Conservation (phyloP, 2,329 filamentous ascomycete species). For the Aspergillus sp. region DNA sequence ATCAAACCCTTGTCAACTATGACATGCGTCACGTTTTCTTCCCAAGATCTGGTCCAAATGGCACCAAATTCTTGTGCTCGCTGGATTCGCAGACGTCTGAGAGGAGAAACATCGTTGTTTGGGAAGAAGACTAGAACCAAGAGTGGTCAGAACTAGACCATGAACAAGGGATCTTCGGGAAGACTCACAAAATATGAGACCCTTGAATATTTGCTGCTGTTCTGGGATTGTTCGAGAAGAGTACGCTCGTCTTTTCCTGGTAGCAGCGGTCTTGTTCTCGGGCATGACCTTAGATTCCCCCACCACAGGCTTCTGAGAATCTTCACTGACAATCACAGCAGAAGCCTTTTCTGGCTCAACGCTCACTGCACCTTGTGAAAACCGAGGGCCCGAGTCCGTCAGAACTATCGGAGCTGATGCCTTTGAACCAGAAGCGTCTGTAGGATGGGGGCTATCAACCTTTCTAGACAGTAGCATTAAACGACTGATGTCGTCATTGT, state of each 20-base stretch:
- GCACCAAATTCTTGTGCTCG: constrained; percentile 74
- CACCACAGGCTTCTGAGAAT: constrained; percentile 1
- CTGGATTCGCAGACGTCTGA: constrained; percentile 65
- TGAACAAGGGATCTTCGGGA: neutral
- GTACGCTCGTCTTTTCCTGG: constrained; percentile 28
- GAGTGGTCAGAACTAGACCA: constrained; percentile 4
- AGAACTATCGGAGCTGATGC: too few species aligned
- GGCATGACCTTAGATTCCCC: constrained; percentile 8
- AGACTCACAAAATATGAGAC: constrained; percentile 53
- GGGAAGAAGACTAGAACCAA: constrained; percentile 63
- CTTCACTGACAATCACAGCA: neutral
- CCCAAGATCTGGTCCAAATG: constrained; percentile 59
- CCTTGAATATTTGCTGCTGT: constrained; percentile 55
- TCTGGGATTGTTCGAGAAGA: constrained; percentile 47
- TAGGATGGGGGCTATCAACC: too few species aligned
- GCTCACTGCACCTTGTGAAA: too few species aligned
- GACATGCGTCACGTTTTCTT: constrained; percentile 64
- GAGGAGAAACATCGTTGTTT: constrained; percentile 66
- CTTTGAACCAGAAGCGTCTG: too few species aligned
- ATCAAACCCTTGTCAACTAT: constrained; percentile 67
- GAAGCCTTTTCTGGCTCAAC: too few species aligned
- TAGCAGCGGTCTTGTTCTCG: constrained; percentile 6
- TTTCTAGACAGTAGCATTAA: constrained; percentile 9
- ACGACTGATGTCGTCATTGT: constrained; percentile 13
- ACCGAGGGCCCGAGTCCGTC: too few species aligned